Base-by-base conservation (phyloP, 225 moss, liverwort and hornwort species). In the Anthoceros angustus region DNA sequence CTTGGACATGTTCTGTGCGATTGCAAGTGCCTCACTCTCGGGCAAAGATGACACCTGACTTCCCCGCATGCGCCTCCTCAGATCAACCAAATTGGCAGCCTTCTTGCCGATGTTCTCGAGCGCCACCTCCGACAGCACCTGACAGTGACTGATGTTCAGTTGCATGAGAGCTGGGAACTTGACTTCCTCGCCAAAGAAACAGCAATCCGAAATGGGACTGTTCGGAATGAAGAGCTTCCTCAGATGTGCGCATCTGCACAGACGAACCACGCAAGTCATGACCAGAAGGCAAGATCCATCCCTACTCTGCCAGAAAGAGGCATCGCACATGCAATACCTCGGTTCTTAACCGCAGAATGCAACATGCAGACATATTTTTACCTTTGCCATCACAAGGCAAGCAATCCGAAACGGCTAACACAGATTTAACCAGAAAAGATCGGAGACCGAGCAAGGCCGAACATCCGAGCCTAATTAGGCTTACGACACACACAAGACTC, bases 1-100 rank as follows among this genome's bases (percentile, higher is more conserved):
- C 69, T 64, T 73, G 9, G 69, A 68, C 73, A 73, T 73, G 64
- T 69, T 46, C 18, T 73, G 50, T 20, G 73, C 63, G 20, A 73
- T 73, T 16, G 73, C 73, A 40, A 68, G 46, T 4, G 73, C 73
- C 55, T 73, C 73, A 6, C 23, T 55, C 55, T 55, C 55, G 15
- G 49, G 49, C 16, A 50, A 20, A n/a, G 55, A 55, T 15, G 69
- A 73, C 39, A 64, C 63, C 42, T 64, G 63, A 25, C 40, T 41
- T 6, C 61, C 16, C 9, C 64, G 67, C 41, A 61, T 64, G 46
- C 64, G 63, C 45, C 50, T 42, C 69, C 64, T 64, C 40, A 64
- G 64, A 41, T 68, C 25, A 68, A 39, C 39, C 64, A 63, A 68
- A 64, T 69, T 24, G 69, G 63, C 11, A 41, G 60, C 68, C 64